Evolutionary conservation across 805 yeast species (phyloP), one percentile per base, ranked within the genome.

Genomic region (Candida caryicola): DNA sequence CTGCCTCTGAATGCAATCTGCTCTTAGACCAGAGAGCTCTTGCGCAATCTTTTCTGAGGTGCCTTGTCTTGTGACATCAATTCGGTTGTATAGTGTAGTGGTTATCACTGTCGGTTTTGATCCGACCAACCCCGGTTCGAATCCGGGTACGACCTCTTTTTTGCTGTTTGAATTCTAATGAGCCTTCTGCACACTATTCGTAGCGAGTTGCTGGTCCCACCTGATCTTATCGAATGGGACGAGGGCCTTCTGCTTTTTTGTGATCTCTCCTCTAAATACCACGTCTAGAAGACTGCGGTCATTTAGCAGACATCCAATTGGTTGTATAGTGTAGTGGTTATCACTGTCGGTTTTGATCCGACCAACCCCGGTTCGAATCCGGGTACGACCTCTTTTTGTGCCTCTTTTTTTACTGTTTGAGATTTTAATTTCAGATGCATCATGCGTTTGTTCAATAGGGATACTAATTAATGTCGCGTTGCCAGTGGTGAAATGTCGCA

Each of bases 121-220:
- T 79, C 85, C 85, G 77, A 64, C 70, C 79, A 77, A 79, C 85
- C 83, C 84, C 84, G 77, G 85, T 80, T 80, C 85, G 85, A 80
- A 77, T 77, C 85, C 85, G 85, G 85, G 85, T 75, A 76, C 76
- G 85, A 78, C 83, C 85, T 79, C 26, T 35, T 19, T 34, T 31
- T 28, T 41, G 34, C 38, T 34, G 9, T 10, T 21, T 21, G n/a
- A n/a, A n/a, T n/a, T n/a, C n/a, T n/a, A n/a, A n/a, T n/a, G n/a
- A n/a, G n/a, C n/a, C n/a, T n/a, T n/a, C n/a, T n/a, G n/a, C n/a
- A n/a, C n/a, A n/a, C n/a, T n/a, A n/a, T n/a, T n/a, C n/a, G n/a
- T n/a, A n/a, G n/a, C n/a, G n/a, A n/a, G 7, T 21, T 21, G 25
- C 25, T 21, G 10, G 7, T 21, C 10, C 7, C 25, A 21, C 25